These are phyloP conservation scores for Phaeosphaeria sp. DNA, from an alignment of 2,329 filamentous ascomycete species.

Conservation along the genomic window DNA sequence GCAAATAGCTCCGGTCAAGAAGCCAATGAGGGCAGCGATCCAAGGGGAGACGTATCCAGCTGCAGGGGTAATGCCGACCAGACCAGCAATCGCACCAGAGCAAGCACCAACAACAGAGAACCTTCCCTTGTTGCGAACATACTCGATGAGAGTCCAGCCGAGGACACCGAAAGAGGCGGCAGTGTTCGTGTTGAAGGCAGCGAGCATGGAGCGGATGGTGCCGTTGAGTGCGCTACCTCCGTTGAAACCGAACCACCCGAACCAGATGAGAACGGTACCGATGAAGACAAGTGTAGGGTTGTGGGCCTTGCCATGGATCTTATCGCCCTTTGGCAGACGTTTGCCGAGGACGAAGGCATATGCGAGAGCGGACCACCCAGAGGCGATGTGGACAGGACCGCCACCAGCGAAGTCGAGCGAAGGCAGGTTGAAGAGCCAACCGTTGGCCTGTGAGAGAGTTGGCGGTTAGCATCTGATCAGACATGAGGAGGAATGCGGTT, in stretches of 20 bases:
- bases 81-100: slow-evolving; percentile 64
- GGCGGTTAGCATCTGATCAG: background rate
- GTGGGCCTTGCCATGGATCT: slow-evolving; percentile 63
- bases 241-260: slow-evolving; percentile 68
- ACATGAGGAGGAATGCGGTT: background rate
- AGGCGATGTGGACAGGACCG: slow-evolving; percentile 70
- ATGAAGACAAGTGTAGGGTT: slow-evolving; percentile 70
- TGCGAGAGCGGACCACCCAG: slow-evolving; percentile 67
- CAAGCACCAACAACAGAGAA: slow-evolving; percentile 65
- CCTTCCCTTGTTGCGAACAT: slow-evolving; percentile 58
- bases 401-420: slow-evolving; percentile 68
- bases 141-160: slow-evolving; percentile 62
- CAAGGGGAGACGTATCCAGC: slow-evolving; percentile 61
- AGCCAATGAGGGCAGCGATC: slow-evolving; percentile 63
- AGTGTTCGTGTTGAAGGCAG: slow-evolving; percentile 65
- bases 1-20: slow-evolving; percentile 62
- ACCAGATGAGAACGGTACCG: slow-evolving; percentile 71
- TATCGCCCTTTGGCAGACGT: slow-evolving; percentile 57
- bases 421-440: slow-evolving; percentile 69
- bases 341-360: slow-evolving; percentile 70
- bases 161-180: slow-evolving; percentile 62
- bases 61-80: slow-evolving; percentile 67
- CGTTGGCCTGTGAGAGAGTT: slow-evolving; percentile 39
- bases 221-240: slow-evolving; percentile 59
- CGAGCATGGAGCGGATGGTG: slow-evolving; percentile 61